Conservation (phyloP, 805 yeast species). For the Teunomyces lycoperdinae region DNA sequence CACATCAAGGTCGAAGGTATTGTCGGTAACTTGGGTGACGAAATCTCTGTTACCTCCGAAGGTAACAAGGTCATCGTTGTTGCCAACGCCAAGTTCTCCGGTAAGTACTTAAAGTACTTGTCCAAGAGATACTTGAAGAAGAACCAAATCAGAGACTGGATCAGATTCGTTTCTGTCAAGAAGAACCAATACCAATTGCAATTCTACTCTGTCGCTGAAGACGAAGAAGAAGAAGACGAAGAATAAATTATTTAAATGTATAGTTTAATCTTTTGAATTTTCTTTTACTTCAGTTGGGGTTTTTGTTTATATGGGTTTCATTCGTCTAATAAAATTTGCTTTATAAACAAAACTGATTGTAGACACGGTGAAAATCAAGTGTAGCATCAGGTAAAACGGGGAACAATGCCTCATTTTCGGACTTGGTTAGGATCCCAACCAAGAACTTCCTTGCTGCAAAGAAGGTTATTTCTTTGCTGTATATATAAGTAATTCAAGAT, state of each 20-base stretch:
- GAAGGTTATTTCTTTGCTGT: too few species aligned
- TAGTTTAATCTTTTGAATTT: constrained; percentile 6
- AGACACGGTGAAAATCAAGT: background rate
- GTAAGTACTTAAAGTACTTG: constrained; percentile 99
- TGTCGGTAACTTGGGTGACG: constrained; percentile 95
- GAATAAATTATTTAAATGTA: constrained; percentile 53
- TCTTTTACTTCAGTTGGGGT: constrained; percentile 5
- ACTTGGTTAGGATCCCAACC: too few species aligned
- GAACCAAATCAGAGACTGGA: constrained; percentile 99
- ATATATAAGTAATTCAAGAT: too few species aligned
- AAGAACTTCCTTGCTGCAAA: too few species aligned
- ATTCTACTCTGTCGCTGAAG: constrained; percentile 96
- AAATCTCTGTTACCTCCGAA: constrained; percentile 81
- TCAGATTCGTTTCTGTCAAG: constrained; percentile 95
- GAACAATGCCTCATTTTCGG: too few species aligned
- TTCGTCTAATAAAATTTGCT: constrained; percentile 9
- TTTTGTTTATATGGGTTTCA: constrained; percentile 9
- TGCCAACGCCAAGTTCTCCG: constrained; percentile 94
- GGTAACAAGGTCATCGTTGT: constrained; percentile 88
- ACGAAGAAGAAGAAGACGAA: constrained; percentile 89
- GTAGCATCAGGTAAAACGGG: too few species aligned
- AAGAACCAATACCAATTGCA: constrained; percentile 95
- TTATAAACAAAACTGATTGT: constrained; percentile 4
- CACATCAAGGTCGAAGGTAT: constrained; percentile 98
- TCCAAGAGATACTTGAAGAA: constrained; percentile 99